Conservation (phyloP, 2,329 filamentous ascomycete species). For the Aspergillus sclerotialis region DNA sequence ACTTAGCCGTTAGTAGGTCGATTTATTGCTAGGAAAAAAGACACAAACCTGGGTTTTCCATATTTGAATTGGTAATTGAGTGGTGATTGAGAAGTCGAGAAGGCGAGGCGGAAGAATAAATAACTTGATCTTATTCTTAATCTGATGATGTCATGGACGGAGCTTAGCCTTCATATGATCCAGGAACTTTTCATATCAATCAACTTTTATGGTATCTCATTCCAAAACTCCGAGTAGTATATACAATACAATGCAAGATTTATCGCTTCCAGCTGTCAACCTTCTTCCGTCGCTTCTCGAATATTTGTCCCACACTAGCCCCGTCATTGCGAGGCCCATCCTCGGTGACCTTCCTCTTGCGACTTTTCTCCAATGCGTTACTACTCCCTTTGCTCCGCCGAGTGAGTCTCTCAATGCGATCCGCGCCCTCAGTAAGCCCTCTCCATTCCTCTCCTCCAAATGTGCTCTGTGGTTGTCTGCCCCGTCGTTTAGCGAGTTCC, state of each 20-base stretch:
- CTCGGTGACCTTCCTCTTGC: constrained; percentile 67
- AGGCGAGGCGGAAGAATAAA: background rate
- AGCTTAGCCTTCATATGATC: too few species aligned
- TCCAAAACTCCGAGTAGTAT: background rate
- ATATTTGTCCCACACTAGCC: constrained; percentile 59
- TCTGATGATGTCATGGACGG: background rate
- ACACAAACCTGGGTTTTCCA: constrained; percentile 16
- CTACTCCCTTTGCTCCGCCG: constrained; percentile 56
- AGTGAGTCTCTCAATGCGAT: constrained; percentile 79
- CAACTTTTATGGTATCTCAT: too few species aligned
- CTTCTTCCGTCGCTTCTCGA: constrained; percentile 40
- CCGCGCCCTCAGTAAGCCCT: constrained; percentile 73
- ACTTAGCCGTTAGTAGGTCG: constrained; percentile 21
- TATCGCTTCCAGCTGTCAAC: background rate
- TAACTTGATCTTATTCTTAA: too few species aligned
- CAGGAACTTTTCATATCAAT: too few species aligned
- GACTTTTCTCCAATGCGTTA: constrained; percentile 67
- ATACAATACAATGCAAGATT: background rate
- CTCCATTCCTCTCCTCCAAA: constrained; percentile 95
- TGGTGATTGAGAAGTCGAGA: background rate
- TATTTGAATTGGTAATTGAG: constrained; percentile 28
- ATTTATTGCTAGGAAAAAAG: background rate
- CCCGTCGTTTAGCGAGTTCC: constrained; percentile 60
- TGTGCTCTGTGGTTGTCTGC: constrained; percentile 42
- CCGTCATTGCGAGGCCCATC: constrained; percentile 64